Conservation (phyloP, 2,329 filamentous ascomycete species). For the Macrophomina tecta region DNA sequence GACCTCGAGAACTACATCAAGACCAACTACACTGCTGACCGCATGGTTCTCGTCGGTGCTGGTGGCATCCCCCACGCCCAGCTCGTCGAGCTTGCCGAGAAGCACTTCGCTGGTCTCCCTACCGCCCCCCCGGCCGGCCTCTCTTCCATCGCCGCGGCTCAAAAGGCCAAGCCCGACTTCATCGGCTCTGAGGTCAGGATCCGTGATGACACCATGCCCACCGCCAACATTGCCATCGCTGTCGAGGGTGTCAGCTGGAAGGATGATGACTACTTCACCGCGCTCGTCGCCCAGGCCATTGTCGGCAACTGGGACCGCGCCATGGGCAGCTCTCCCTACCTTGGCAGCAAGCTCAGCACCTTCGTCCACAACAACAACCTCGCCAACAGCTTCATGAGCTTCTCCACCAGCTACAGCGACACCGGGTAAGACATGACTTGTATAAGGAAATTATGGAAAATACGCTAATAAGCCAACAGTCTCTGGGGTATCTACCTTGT, state of each 20-base stretch:
- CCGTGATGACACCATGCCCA: slow-evolving; percentile 93
- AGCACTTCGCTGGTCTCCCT: slow-evolving; percentile 86
- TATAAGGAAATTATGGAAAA: background rate
- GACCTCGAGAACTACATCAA: slow-evolving; percentile 97
- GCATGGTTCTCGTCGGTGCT: slow-evolving; percentile 97
- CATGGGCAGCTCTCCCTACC: slow-evolving; percentile 95
- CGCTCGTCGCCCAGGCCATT: slow-evolving; percentile 95
- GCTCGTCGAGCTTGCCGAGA: slow-evolving; percentile 94
- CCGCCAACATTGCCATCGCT: slow-evolving; percentile 96
- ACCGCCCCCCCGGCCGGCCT: slow-evolving; percentile 75
- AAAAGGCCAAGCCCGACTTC: slow-evolving; percentile 91
- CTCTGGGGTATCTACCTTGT: slow-evolving; percentile 99
- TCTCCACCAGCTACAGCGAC: slow-evolving; percentile 99
- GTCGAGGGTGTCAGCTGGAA: slow-evolving; percentile 99
- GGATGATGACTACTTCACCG: slow-evolving; percentile 98
- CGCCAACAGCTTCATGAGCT: slow-evolving; percentile 99
- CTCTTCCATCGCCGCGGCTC: slow-evolving; percentile 72
- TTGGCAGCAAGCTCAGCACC: slow-evolving; percentile 96
- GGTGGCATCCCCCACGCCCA: slow-evolving; percentile 93
- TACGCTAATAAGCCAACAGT: slow-evolving; percentile 56
- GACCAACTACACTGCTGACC: slow-evolving; percentile 99
- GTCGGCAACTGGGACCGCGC: slow-evolving; percentile 99
- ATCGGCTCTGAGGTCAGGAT: slow-evolving; percentile 95
- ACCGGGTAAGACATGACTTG: slow-evolving; percentile 75
- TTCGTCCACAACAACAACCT: slow-evolving; percentile 94